These are phyloP conservation scores for Seiridium cupressi DNA, from an alignment of 2,329 filamentous ascomycete genomes.

Conservation along the genomic window DNA sequence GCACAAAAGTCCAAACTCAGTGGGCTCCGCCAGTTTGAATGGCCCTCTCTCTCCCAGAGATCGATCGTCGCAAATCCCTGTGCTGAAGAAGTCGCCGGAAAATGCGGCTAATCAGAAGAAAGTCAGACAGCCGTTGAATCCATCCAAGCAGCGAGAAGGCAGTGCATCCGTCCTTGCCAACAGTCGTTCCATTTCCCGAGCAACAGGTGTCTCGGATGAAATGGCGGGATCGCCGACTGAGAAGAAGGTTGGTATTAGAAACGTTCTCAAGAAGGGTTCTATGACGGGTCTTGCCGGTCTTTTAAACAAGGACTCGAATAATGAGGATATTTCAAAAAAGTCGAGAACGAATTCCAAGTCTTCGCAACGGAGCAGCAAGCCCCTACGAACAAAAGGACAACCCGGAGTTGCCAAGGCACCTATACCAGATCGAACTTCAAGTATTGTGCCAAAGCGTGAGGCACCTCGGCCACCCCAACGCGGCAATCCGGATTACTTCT, in stretches of 20 bases:
- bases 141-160: conserved; percentile 5
- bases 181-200: conserved; percentile 14
- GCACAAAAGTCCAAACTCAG: too few relatives aligned
- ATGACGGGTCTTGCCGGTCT: conserved; percentile 46
- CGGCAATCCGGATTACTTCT: conserved; percentile 36
- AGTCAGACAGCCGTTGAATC: conserved; percentile 33
- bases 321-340: conserved; percentile 20
- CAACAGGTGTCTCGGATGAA: not conserved
- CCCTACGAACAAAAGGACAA: conserved; percentile 17
- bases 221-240: conserved; percentile 28
- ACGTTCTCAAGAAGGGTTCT: conserved; percentile 50
- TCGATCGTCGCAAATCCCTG: conserved; percentile 17
- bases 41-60: conserved; percentile 17
- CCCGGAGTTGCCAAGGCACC: conserved; percentile 19
- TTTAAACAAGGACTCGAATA: conserved; percentile 45
- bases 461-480: conserved; percentile 32
- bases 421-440: conserved; percentile 30
- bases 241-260: conserved; percentile 46
- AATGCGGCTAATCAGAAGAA: conserved; percentile 47
- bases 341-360: conserved; percentile 21
- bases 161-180: too few relatives aligned
- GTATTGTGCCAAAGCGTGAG: conserved; percentile 29
- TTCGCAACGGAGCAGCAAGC: conserved; percentile 22
- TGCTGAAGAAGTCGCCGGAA: conserved; percentile 25
- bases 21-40: too few relatives aligned